A percentile compares a stretch with the other conserved stretches of the same genome.
phyloP scores from a whole-genome alignment of 305 asterid species.

The Fraxinus floribunda region DNA sequence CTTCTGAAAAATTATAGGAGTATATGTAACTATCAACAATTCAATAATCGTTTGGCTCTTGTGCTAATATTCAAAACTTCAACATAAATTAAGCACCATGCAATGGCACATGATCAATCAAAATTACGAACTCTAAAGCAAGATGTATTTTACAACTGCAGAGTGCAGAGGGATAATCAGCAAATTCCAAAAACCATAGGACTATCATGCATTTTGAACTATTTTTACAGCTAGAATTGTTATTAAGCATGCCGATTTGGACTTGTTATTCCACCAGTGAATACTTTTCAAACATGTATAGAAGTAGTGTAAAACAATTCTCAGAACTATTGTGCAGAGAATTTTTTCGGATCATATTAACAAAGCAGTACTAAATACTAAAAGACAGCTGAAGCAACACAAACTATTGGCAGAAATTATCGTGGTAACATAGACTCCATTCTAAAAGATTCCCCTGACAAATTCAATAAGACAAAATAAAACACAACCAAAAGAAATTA shows the following conservation, averaged over 20 bases:
- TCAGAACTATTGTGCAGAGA: not conserved
- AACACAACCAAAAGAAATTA: not conserved
- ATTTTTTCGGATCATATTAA: not conserved
- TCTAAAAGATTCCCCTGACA: not conserved
- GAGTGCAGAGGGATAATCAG: not conserved
- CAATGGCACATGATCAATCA: not conserved
- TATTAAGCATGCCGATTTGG: not conserved
- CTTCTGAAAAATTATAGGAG: constrained; percentile 7
- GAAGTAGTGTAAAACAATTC: not conserved
- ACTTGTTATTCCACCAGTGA: not conserved
- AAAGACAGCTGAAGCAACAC: not conserved
- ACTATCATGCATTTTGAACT: not conserved
- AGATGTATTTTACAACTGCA: not conserved
- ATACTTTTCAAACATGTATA: not conserved
- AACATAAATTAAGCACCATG: constrained; percentile 10
- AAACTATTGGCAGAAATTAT: not conserved
- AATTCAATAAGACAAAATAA: not conserved
- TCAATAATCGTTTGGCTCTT: constrained; percentile 7
- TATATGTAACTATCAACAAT: not conserved
- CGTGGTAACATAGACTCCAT: not conserved
- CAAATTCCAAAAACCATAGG: not conserved
- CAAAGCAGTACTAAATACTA: not conserved
- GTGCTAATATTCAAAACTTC: constrained; percentile 1
- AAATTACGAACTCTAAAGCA: not conserved
- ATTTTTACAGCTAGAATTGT: not conserved